phyloP scores from a whole-genome alignment of 805 yeast species.

The Kluyveromyces starmeri region DNA sequence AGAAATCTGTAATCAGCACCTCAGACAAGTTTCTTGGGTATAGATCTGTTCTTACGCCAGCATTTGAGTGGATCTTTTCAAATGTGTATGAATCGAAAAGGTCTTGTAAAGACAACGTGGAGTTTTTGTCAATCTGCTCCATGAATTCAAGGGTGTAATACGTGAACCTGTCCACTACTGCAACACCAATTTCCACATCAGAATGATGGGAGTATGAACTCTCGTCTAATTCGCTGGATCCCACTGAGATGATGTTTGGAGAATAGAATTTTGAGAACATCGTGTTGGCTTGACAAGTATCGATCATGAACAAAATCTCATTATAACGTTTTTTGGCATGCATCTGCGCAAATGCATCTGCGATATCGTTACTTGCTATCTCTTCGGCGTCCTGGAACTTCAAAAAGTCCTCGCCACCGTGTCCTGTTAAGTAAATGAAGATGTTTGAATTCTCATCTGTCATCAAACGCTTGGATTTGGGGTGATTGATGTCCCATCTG shows the following conservation, averaged over 20 bases:
- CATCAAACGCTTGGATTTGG: constrained; percentile 78
- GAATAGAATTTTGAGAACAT: constrained; percentile 91
- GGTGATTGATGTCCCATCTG: constrained; percentile 92
- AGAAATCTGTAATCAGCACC: constrained; percentile 83
- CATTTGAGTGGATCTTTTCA: constrained; percentile 80
- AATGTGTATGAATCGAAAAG: constrained; percentile 77
- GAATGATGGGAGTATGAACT: constrained; percentile 93
- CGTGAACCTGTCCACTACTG: constrained; percentile 94
- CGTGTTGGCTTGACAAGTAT: constrained; percentile 97
- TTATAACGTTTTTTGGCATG: constrained; percentile 90
- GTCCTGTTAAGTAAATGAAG: constrained; percentile 93
- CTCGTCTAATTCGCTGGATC: constrained; percentile 81
- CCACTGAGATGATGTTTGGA: constrained; percentile 88
- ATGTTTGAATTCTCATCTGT: constrained; percentile 94
- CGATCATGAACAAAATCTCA: constrained; percentile 95
- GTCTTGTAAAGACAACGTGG: constrained; percentile 69
- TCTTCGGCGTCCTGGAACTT: constrained; percentile 99
- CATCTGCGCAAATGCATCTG: constrained; percentile 97
- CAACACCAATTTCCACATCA: constrained; percentile 92
- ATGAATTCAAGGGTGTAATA: constrained; percentile 82
- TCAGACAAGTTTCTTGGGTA: constrained; percentile 51
- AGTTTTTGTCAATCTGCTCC: constrained; percentile 70
- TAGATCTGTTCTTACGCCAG: constrained; percentile 84
- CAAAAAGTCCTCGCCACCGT: constrained; percentile 95
- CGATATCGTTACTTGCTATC: constrained; percentile 88